Percentiles rank a stretch among this genome's conserved stretches.
Conservation (phyloP, 2,329 filamentous ascomycete genomes). For the Incumbomyces delicatus region DNA sequence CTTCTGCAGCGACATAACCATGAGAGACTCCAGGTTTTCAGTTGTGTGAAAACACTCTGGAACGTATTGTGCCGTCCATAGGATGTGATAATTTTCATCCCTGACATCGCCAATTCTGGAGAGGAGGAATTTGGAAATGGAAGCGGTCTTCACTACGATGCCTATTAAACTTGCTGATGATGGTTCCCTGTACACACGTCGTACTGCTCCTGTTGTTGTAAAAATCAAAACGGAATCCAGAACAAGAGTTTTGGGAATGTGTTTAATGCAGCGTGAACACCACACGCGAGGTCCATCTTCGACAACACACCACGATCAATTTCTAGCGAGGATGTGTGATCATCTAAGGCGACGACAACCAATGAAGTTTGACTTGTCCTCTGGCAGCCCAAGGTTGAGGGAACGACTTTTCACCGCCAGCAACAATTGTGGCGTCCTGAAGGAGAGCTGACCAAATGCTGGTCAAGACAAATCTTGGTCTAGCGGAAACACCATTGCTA, state of each 20-base stretch:
- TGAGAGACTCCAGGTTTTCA: too few species aligned
- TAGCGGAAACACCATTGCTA: not conserved
- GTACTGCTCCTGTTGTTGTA: too few species aligned
- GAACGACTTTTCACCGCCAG: conserved; percentile 1
- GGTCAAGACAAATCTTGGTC: not conserved
- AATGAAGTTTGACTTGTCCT: not conserved
- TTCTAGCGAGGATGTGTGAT: not conserved
- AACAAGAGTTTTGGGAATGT: too few species aligned
- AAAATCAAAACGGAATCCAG: too few species aligned
- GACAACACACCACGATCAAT: not conserved
- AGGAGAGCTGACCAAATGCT: not conserved
- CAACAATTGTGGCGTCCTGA: conserved; percentile 4
- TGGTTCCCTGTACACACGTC: not conserved
- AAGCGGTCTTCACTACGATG: not conserved
- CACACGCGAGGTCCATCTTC: too few species aligned
- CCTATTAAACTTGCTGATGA: not conserved
- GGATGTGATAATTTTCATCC: too few species aligned
- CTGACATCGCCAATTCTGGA: too few species aligned
- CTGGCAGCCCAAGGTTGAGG: not conserved
- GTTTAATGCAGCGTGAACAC: too few species aligned
- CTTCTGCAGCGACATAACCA: too few species aligned
- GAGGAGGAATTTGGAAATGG: too few species aligned
- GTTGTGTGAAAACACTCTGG: too few species aligned
- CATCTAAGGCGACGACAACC: not conserved
- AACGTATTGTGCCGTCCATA: too few species aligned